Evolutionary conservation across 805 yeast species (phyloP).

Genomic region (Metschnikowia noctiluminum): DNA sequence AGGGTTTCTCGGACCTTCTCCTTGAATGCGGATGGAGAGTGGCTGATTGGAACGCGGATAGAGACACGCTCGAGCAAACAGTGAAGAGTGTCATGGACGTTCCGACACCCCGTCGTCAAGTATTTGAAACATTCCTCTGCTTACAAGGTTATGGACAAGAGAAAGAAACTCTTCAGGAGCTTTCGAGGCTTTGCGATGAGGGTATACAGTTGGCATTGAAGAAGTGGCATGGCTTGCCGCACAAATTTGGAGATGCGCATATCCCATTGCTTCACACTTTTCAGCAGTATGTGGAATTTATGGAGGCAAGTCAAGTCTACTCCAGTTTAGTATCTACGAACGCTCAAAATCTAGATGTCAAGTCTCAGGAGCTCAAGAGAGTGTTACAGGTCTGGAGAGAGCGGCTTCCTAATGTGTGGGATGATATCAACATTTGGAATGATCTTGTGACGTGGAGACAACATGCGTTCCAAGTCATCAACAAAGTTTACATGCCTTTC

Average conservation of each 20-base stretch:
- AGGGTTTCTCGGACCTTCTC: conserved; percentile 90
- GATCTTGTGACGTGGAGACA: conserved; percentile 98
- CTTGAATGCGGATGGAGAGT: conserved; percentile 99
- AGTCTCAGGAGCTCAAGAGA: conserved; percentile 90
- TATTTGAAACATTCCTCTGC: conserved; percentile 89
- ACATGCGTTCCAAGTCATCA: conserved; percentile 95
- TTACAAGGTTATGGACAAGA: conserved; percentile 93
- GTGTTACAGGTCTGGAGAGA: conserved; percentile 98
- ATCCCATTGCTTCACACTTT: conserved; percentile 86
- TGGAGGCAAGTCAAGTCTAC: conserved; percentile 95
- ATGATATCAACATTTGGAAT: conserved; percentile 96
- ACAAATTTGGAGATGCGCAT: conserved; percentile 75
- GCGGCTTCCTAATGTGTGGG: conserved; percentile 94
- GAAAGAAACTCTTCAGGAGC: conserved; percentile 78
- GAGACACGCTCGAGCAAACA: conserved; percentile 90
- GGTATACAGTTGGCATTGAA: conserved; percentile 90
- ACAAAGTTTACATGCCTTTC: conserved; percentile 89
- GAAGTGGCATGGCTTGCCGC: conserved; percentile 91
- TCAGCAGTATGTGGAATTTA: conserved; percentile 95
- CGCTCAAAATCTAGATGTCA: conserved; percentile 86
- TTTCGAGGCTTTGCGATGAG: conserved; percentile 86
- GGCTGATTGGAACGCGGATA: conserved; percentile 95
- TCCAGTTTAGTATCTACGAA: conserved; percentile 84
- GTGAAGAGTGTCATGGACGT: conserved; percentile 97
- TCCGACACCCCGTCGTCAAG: conserved; percentile 95